Conservation (phyloP, 1,284 basidiomycete genomes). For the Xerocomus nothofagi region DNA sequence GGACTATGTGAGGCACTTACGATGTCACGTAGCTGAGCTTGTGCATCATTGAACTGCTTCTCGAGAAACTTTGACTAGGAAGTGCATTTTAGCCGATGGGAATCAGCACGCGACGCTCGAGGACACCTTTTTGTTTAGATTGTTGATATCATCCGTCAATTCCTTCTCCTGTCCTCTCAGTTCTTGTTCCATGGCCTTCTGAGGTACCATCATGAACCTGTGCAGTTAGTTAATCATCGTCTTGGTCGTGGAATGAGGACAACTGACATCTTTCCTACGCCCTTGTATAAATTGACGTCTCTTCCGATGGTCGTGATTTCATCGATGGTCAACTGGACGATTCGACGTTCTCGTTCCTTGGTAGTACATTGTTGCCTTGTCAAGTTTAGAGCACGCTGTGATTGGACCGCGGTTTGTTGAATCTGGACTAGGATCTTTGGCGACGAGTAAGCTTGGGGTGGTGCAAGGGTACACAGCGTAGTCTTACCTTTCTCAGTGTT, state of each 20-base stretch:
- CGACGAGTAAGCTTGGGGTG: conserved; percentile 17
- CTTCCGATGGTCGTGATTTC: conserved; percentile 67
- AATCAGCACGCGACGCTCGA: background rate
- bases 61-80: conserved; percentile 82
- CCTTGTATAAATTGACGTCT: conserved; percentile 81
- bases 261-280: conserved; percentile 88
- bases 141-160: conserved; percentile 76
- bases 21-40: conserved; percentile 83
- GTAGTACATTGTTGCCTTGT: conserved; percentile 70
- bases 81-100: conserved; percentile 2
- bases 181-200: conserved; percentile 73
- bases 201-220: conserved; percentile 90
- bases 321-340: conserved; percentile 83
- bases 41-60: conserved; percentile 88
- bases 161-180: conserved; percentile 77
- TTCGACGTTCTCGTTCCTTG: conserved; percentile 85
- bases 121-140: conserved; percentile 71
- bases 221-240: conserved; percentile 3
- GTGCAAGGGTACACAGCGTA: background rate
- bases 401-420: conserved; percentile 80
- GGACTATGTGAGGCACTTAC: conserved; percentile 39
- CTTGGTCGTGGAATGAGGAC: background rate
- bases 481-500: conserved; percentile 75
- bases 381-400: conserved; percentile 72
- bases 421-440: conserved; percentile 86